Conservation (phyloP, 139 green algal species). For the Chlorella sorokiniana region DNA sequence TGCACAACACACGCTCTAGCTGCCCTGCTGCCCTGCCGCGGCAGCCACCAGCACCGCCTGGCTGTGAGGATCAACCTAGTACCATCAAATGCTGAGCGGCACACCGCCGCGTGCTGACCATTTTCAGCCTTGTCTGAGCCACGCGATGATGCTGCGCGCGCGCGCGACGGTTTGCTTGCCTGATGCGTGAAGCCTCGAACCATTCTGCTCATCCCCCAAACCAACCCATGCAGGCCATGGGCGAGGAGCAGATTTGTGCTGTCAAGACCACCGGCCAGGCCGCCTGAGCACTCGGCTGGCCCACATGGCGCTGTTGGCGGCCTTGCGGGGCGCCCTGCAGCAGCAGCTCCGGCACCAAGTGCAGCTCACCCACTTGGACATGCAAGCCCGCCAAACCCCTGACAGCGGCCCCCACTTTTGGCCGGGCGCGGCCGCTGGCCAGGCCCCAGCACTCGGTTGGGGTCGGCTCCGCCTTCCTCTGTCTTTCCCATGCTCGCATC, state of each 20-base stretch:
- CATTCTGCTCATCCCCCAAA: not conserved
- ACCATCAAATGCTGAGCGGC: constrained; percentile 55
- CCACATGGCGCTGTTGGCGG: not conserved
- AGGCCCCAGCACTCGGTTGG: too few species aligned
- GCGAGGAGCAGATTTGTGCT: constrained; percentile 91
- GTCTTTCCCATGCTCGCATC: not conserved
- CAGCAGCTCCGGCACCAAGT: constrained; percentile 8
- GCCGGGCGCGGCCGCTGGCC: too few species aligned
- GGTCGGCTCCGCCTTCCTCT: too few species aligned
- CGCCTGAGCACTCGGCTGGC: constrained; percentile 11
- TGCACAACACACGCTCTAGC: too few species aligned
- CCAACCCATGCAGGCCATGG: constrained; percentile 71
- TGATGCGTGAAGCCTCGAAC: too few species aligned
- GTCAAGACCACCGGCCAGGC: constrained; percentile 67
- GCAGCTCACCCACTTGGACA: too few species aligned
- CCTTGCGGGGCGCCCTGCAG: too few species aligned
- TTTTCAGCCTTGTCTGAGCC: constrained; percentile 50
- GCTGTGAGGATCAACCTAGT: constrained; percentile 47
- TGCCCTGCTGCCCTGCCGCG: too few species aligned
- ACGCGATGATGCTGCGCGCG: not conserved
- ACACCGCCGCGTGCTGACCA: constrained; percentile 36
- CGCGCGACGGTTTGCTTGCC: too few species aligned
- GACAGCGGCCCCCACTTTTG: too few species aligned
- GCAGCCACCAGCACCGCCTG: too few species aligned
- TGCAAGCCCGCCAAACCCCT: too few species aligned